Base-by-base conservation (phyloP, 2,329 filamentous ascomycete species). In the Orbilia brochopaga region DNA sequence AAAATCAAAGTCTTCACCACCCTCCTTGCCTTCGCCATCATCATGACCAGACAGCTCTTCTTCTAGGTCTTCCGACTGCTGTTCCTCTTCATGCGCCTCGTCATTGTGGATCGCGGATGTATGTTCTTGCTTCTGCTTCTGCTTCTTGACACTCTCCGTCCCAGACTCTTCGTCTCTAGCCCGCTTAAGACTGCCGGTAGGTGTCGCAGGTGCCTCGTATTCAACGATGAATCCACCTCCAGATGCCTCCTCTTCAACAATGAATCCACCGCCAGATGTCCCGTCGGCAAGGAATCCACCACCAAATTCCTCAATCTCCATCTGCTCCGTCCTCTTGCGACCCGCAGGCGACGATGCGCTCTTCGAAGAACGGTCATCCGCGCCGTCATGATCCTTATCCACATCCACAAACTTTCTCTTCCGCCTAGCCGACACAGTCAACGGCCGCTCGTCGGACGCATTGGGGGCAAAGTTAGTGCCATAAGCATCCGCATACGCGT, bases 1-100 rank as follows among this genome's bases (percentile, higher is more conserved):
- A 53, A 72, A 72, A 15, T 65, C 67, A 48, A 65, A 72, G 15
- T 72, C 67, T 27, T 65, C 54, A 21, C 44, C 60, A 19, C 55
- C 66, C n/a, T 48, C 60, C 10, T 53, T 55, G 48, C 23, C 60
- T 2, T 30, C 54, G 15, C 44, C 48, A 2, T 48, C 30, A 40
- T 30, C 35, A 58, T 30, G 40, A 6, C 44, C 23, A n/a, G 17
- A 58, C 44, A 23, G 56, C 55, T 10, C 42, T 24, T 40, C 46
- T 40, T 37, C 57, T 13, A 37, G 1, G 27, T 13, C 19, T 11
- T 23, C 17, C n/a, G n/a, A n/a, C n/a, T n/a, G n/a, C n/a, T n/a
- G 17, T 51, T 23, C 46, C 24, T 30, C 11, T 59, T 50, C n/a
- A 24, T n/a, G n/a, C n/a, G n/a, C n/a, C n/a, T n/a, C n/a, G n/a